These are phyloP conservation scores for Physcomitrium patens DNA, from an alignment of 225 moss, liverwort and hornwort species.

Conservation along the genomic window DNA sequence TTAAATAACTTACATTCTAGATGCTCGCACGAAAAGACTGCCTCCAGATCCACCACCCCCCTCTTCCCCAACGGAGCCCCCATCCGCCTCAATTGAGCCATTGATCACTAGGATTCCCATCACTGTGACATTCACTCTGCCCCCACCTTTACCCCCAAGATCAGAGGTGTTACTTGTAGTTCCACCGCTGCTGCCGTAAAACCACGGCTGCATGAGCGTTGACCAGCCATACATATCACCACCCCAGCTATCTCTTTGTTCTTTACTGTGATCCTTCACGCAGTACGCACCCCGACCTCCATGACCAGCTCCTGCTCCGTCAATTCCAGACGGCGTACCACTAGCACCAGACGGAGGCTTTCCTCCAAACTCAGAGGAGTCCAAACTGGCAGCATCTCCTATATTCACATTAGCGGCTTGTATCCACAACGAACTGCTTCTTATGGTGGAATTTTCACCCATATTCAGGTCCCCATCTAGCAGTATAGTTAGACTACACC, in stretches of 20 bases:
- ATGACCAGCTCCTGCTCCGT: constrained; percentile 90
- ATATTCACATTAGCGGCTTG: constrained; percentile 73
- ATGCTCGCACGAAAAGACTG: constrained; percentile 69
- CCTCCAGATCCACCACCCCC: constrained; percentile 97
- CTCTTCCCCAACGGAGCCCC: constrained; percentile 71
- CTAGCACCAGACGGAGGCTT: constrained; percentile 77
- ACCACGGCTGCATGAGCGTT: constrained; percentile 69
- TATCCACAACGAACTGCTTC: constrained; percentile 74
- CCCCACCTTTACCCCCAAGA: constrained; percentile 84
- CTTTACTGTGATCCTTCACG: constrained; percentile 42
- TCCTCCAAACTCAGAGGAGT: constrained; percentile 72
- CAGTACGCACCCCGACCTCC: constrained; percentile 88
- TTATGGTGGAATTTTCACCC: constrained; percentile 66
- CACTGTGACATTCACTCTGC: constrained; percentile 73
- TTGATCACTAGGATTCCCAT: constrained; percentile 58
- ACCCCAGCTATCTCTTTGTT: constrained; percentile 76
- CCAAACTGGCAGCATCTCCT: constrained; percentile 56
- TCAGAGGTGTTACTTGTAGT: constrained; percentile 47
- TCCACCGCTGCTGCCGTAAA: constrained; percentile 86
- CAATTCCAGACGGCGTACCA: constrained; percentile 67
- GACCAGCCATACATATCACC: constrained; percentile 93
- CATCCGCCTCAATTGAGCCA: constrained; percentile 81
- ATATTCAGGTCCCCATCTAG: constrained; percentile 68
- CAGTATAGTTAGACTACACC: constrained; percentile 76
- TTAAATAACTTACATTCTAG: constrained; percentile 63